A percentile compares a stretch with the other conserved stretches of the same genome.
These are phyloP conservation scores for Lasiosphaeria hispida DNA, from an alignment of 495 filamentous ascomycete species.

Conservation along the genomic window DNA sequence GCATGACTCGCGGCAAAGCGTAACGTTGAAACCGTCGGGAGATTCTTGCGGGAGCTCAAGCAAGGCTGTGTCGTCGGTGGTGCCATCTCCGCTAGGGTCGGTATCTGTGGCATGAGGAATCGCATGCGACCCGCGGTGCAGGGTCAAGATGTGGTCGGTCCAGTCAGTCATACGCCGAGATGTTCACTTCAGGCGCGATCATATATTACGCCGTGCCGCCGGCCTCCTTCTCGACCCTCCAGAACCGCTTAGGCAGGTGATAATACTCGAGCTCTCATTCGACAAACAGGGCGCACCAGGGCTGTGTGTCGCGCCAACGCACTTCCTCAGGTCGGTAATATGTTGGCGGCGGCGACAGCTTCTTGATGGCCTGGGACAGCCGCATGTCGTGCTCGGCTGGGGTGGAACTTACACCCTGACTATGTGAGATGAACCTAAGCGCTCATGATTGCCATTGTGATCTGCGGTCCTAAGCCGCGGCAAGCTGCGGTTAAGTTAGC, in stretches of 20 bases:
- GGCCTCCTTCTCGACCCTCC: slow-evolving; percentile 18
- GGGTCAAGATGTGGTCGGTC: slow-evolving; percentile 42
- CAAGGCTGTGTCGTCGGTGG: too few species aligned
- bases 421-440: too few species aligned
- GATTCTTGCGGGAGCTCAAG: background rate
- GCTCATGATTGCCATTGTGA: too few species aligned
- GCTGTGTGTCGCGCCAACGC: slow-evolving; percentile 46
- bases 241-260: slow-evolving; percentile 41
- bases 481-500: too few species aligned
- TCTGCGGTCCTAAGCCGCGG: too few species aligned
- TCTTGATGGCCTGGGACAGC: too few species aligned
- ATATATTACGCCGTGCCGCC: slow-evolving; percentile 13
- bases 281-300: slow-evolving; percentile 50
- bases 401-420: too few species aligned
- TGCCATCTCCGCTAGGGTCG: too few species aligned
- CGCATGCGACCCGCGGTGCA: slow-evolving; percentile 42
- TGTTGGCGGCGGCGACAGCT: too few species aligned
- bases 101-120: too few species aligned
- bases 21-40: slow-evolving; percentile 27
- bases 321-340: too few species aligned
- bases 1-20: slow-evolving; percentile 29
- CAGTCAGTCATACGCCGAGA: slow-evolving; percentile 26
- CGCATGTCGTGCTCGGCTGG: too few species aligned
- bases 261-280: slow-evolving; percentile 55
- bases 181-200: background rate